A percentile compares a stretch with the other conserved stretches of the same genome.
phyloP scores from a whole-genome alignment of 441 rosid genomes.

The California macrophylla region DNA sequence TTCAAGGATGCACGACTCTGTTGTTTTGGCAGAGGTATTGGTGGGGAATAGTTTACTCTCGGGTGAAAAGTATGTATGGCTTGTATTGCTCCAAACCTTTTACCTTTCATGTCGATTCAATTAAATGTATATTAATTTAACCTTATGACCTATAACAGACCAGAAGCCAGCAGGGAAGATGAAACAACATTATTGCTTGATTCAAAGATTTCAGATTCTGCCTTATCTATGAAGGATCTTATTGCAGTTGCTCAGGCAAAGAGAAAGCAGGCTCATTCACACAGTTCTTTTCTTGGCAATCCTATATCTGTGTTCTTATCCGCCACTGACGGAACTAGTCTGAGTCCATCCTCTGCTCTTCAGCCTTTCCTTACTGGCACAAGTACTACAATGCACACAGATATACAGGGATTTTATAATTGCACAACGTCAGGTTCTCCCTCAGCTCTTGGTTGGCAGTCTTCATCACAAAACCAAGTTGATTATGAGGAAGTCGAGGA shows the following conservation, averaged over 20 bases:
- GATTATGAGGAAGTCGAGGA: conserved; percentile 72
- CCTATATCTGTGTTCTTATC: conserved; percentile 34
- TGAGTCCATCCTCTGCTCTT: conserved; percentile 41
- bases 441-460: conserved; percentile 41
- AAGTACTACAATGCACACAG: conserved; percentile 30
- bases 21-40: conserved; percentile 32
- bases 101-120: conserved; percentile 12
- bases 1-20: conserved; percentile 26
- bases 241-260: conserved; percentile 98
- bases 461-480: conserved; percentile 32
- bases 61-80: conserved; percentile 34
- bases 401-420: conserved; percentile 37
- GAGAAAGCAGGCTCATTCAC: conserved; percentile 75
- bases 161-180: conserved; percentile 44
- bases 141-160: conserved; percentile 30
- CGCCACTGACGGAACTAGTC: conserved; percentile 36
- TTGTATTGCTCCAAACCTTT: conserved; percentile 16
- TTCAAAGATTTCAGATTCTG: conserved; percentile 55
- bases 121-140: conserved; percentile 7
- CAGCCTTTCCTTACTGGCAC: conserved; percentile 39
- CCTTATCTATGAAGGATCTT: conserved; percentile 73
- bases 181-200: conserved; percentile 30
- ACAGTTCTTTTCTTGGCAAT: conserved; percentile 40
- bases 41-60: conserved; percentile 31
- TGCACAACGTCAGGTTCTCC: conserved; percentile 21